Percentiles rank a stretch among this genome's conserved stretches.
Evolutionary conservation across 805 yeast genomes (phyloP).

Genomic region (Lipomyces spencermartinsiae): DNA sequence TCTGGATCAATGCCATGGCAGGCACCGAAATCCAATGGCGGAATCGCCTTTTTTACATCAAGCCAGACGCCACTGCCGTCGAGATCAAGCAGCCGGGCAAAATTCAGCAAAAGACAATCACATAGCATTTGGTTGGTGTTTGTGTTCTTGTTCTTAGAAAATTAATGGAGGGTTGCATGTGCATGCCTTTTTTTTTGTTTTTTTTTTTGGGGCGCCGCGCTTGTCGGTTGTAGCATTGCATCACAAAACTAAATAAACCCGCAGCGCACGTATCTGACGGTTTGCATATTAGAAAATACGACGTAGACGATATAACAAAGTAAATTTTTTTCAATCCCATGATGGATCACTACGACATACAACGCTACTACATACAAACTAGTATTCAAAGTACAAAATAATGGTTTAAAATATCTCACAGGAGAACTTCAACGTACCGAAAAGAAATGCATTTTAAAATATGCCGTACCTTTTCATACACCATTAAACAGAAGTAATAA

Average conservation of each 20-base stretch:
- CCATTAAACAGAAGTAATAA: neutral
- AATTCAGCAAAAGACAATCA: neutral
- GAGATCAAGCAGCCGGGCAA: constrained; percentile 46
- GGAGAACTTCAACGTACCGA: neutral
- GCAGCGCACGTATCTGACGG: neutral
- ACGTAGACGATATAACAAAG: neutral
- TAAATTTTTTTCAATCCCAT: constrained; percentile 4
- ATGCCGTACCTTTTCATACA: constrained; percentile 2
- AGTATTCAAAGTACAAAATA: neutral
- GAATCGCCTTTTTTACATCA: constrained; percentile 74
- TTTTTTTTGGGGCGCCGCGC: neutral
- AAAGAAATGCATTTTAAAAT: neutral
- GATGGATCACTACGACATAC: too few species aligned
- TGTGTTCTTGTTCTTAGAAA: neutral
- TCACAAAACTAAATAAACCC: neutral
- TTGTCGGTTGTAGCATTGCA: neutral
- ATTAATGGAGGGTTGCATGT: too few species aligned
- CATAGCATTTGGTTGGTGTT: neutral
- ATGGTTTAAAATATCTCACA: neutral
- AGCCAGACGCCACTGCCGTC: constrained; percentile 78
- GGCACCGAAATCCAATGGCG: constrained; percentile 75
- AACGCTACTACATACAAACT: neutral
- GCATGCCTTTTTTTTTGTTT: neutral
- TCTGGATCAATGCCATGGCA: constrained; percentile 80
- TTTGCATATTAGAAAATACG: neutral